These are phyloP conservation scores for Peltaster fructicola DNA, from an alignment of 2,329 filamentous ascomycete species.

Conservation along the genomic window DNA sequence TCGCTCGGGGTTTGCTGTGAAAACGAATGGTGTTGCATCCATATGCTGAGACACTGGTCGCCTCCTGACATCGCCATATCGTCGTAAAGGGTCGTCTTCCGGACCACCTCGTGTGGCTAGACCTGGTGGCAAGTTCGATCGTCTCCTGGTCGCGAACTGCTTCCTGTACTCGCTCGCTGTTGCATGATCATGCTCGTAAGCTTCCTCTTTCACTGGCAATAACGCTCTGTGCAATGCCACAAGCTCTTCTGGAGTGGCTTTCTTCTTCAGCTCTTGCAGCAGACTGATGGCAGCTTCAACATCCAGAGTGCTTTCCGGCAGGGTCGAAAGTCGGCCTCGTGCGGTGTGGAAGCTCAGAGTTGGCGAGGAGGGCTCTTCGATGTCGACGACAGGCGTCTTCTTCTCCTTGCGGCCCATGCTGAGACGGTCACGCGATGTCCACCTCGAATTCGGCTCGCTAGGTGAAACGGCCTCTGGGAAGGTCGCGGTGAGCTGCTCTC, in stretches of 20 bases:
- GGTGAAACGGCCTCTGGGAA: conserved; percentile 7
- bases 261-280: conserved; percentile 30
- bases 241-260: conserved; percentile 29
- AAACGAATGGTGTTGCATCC: conserved; percentile 1
- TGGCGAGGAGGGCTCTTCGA: conserved; percentile 7
- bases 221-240: conserved; percentile 24
- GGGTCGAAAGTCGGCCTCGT: conserved; percentile 12
- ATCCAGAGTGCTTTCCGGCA: conserved; percentile 20
- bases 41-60: neutral
- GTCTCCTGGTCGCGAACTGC: conserved; percentile 4
- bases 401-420: conserved; percentile 5
- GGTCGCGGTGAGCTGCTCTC: conserved; percentile 7
- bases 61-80: conserved; percentile 4
- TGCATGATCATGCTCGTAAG: no score
- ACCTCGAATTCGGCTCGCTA: conserved; percentile 2
- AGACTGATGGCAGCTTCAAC: conserved; percentile 27
- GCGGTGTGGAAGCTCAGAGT: conserved; percentile 1
- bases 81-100: conserved; percentile 16
- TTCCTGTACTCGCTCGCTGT: neutral
- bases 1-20: conserved; percentile 5
- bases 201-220: conserved; percentile 11
- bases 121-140: conserved; percentile 8
- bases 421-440: conserved; percentile 4
- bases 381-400: conserved; percentile 7
- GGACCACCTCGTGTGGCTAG: conserved; percentile 11